These are phyloP conservation scores for Psidium friedrichsthalianum DNA, from an alignment of 345 rosid species.

Conservation along the genomic window DNA sequence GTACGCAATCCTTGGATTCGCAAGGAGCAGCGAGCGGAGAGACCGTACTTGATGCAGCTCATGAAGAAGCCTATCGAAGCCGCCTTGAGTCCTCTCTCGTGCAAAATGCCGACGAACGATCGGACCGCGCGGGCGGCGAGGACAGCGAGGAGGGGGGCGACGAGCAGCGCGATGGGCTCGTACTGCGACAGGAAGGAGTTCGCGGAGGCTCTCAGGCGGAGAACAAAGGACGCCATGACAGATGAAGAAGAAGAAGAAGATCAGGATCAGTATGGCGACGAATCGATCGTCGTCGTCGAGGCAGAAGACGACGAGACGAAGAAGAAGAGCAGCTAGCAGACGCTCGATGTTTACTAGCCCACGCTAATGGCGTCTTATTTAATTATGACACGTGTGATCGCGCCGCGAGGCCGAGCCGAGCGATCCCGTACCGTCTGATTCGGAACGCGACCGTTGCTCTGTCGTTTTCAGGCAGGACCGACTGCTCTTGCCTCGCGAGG, in stretches of 20 bases:
- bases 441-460: too few species aligned
- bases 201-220: conserved; percentile 30
- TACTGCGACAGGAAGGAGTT: conserved; percentile 50
- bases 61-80: conserved; percentile 38
- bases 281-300: background rate
- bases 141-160: conserved; percentile 57
- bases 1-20: background rate
- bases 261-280: background rate
- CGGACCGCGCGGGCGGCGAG: conserved; percentile 37
- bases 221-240: conserved; percentile 11
- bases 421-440: too few species aligned
- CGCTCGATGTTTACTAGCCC: background rate
- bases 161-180: conserved; percentile 63
- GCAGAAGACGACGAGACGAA: background rate
- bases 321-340: background rate
- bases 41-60: conserved; percentile 48
- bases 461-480: background rate
- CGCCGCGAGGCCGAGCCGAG: background rate
- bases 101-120: conserved; percentile 30
- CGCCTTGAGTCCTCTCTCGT: conserved; percentile 58
- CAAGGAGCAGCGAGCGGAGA: background rate
- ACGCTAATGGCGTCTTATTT: background rate
- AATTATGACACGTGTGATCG: background rate
- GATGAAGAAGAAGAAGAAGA: conserved; percentile 2
- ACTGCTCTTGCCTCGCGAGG: background rate